Conservation (phyloP, 1,284 basidiomycete species). For the Hypsizygus ulmarius region DNA sequence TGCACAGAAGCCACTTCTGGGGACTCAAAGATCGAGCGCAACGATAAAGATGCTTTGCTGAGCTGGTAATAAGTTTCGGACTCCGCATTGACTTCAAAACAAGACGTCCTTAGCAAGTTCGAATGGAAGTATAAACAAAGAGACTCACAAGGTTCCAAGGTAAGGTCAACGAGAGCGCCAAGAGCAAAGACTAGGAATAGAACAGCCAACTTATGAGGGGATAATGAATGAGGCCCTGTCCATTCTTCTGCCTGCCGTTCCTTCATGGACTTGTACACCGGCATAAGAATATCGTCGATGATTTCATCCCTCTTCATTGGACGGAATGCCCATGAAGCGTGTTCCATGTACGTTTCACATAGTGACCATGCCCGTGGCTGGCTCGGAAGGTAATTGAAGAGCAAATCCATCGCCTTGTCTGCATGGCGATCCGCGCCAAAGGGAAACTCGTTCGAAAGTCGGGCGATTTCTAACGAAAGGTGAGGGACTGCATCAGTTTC, state of each 20-base stretch:
- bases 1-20: constrained; percentile 62
- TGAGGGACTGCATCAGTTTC: constrained; percentile 34
- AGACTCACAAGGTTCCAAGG: constrained; percentile 50
- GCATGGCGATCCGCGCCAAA: constrained; percentile 37
- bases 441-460: constrained; percentile 44
- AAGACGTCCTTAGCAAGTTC: too few relatives aligned
- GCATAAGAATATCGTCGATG: constrained; percentile 58
- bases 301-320: constrained; percentile 65
- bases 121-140: too few relatives aligned
- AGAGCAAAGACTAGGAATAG: constrained; percentile 59
- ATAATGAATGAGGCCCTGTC: constrained; percentile 30
- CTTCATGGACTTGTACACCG: constrained; percentile 54
- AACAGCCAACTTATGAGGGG: constrained; percentile 54
- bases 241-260: constrained; percentile 34
- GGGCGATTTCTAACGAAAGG: constrained; percentile 40
- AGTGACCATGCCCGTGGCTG: constrained; percentile 61
- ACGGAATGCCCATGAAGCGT: constrained; percentile 58
- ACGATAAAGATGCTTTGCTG: constrained; percentile 52
- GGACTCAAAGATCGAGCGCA: constrained; percentile 61
- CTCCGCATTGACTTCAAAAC: constrained; percentile 45
- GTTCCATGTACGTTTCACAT: constrained; percentile 66
- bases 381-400: constrained; percentile 48
- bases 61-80: constrained; percentile 61
- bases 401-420: constrained; percentile 37
- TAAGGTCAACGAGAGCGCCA: constrained; percentile 63